Base-by-base conservation (phyloP, 176 grass and related monocot species). In the Cenchrus purpureus region DNA sequence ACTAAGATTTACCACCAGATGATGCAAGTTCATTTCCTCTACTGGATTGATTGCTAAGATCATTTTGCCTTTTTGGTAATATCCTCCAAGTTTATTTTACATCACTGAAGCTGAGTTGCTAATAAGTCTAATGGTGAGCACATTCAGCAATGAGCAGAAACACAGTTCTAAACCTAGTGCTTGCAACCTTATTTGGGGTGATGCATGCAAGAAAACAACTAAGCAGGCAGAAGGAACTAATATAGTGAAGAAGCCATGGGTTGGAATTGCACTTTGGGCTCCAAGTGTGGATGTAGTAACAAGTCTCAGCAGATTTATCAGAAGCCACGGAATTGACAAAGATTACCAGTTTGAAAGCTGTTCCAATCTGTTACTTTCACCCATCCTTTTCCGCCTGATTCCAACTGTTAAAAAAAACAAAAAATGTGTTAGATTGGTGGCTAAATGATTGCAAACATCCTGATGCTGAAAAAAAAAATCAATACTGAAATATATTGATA, bases 321-420 rank as follows among this genome's bases (percentile, higher is more conserved):
- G 31, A 44, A 73, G 49, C 13, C 45, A 76, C 17, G 76, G 61
- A 64, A 10, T 56, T 43, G 12, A 63, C n/a, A 19, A 42, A 42
- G 71, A 53, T 88, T 86, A 99, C 97, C 91, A 57, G 84, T 86
- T 92, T 85, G 40, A 80, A 96, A 89, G 83, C 43, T 89, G 22
- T 78, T 86, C 97, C 97, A 99, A 13, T 91, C 80, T 46, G 53
- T 62, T 83, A 99, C 94, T 92, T 99, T 99, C 37, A 37, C 37
- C 37, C 37, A 37, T 37, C 37, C 37, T 37, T 37, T 37, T 37
- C 37, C 37, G 37, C 91, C 94, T 80, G 91, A 96, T 63, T 96
- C 91, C 66, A 86, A 87, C 94, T 99, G 91, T 73, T 87, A 34
- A 89, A 28, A 79, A 11, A 37, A n/a, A n/a, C n/a, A 37, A 37